Conservation (phyloP, 2,329 filamentous ascomycete genomes). For the Penicillium sp. region DNA sequence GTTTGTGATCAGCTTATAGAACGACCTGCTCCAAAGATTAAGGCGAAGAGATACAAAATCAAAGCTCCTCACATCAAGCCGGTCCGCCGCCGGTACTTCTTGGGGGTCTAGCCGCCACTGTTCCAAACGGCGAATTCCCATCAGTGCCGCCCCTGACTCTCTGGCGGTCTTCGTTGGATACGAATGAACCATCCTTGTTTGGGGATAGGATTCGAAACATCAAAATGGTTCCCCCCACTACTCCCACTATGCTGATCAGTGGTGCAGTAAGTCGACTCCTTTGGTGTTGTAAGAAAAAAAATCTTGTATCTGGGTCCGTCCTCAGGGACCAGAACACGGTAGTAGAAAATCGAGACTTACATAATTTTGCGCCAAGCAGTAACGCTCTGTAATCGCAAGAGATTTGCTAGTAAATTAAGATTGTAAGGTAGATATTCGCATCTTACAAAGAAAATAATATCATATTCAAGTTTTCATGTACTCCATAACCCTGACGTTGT, state of each 20-base stretch:
- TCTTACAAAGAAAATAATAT: too few species aligned
- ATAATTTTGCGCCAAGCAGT: too few species aligned
- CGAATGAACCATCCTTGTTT: conserved; percentile 8
- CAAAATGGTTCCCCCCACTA: conserved; percentile 1
- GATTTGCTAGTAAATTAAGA: too few species aligned
- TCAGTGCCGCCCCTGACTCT: conserved; percentile 1
- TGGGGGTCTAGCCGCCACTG: conserved; percentile 5
- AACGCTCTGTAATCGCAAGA: too few species aligned
- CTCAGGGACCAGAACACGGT: background rate
- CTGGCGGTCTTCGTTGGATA: conserved; percentile 9
- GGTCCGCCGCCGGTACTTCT: conserved; percentile 6
- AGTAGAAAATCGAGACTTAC: background rate
- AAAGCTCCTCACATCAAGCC: background rate
- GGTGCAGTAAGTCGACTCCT: background rate
- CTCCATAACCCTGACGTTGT: too few species aligned
- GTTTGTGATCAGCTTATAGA: too few species aligned
- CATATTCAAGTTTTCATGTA: too few species aligned
- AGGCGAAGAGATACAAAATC: too few species aligned
- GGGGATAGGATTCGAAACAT: conserved; percentile 5
- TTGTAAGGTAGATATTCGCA: too few species aligned
- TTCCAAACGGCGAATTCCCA: conserved; percentile 7
- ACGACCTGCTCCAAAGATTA: too few species aligned
- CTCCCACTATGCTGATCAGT: background rate
- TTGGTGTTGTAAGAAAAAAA: too few species aligned
- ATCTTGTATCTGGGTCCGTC: too few species aligned